phyloP scores from a whole-genome alignment of 768 basidiomycete genomes.

The Podaxis carcinomalis region DNA sequence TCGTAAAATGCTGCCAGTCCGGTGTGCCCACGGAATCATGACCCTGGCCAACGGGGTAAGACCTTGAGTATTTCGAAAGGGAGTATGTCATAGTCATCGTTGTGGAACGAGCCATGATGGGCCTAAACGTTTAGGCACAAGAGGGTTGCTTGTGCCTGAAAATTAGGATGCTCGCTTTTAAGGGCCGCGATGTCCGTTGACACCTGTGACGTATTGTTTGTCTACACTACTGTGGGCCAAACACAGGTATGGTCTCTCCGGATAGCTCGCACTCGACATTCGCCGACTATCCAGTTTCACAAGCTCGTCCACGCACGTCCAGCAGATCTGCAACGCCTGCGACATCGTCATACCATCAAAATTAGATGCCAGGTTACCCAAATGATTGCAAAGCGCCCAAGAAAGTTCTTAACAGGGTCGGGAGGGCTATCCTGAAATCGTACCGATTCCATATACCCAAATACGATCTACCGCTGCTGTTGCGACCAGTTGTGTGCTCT shows the following conservation, averaged over 20 bases:
- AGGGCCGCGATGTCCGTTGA: neutral
- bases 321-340: neutral
- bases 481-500: conserved; percentile 54
- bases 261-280: neutral
- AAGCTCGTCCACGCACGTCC: neutral
- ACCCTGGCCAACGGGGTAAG: conserved; percentile 38
- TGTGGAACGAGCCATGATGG: conserved; percentile 46
- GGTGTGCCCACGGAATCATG: conserved; percentile 20
- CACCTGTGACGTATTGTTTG: neutral
- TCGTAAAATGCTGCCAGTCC: conserved; percentile 79
- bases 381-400: conserved; percentile 13
- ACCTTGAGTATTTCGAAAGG: conserved; percentile 65
- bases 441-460: conserved; percentile 57
- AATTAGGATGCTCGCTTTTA: neutral
- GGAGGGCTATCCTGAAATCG: conserved; percentile 70
- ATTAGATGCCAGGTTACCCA: neutral
- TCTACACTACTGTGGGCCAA: neutral
- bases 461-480: conserved; percentile 65
- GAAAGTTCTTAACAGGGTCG: conserved; percentile 38
- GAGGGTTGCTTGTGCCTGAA: neutral
- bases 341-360: neutral
- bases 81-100: conserved; percentile 54
- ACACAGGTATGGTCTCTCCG: neutral
- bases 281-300: neutral
- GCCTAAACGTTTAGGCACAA: neutral